Evolutionary conservation across 2,329 filamentous ascomycete species (phyloP), one percentile per base, ranked within the genome.

Genomic region (Paracoccidioides lutzii): DNA sequence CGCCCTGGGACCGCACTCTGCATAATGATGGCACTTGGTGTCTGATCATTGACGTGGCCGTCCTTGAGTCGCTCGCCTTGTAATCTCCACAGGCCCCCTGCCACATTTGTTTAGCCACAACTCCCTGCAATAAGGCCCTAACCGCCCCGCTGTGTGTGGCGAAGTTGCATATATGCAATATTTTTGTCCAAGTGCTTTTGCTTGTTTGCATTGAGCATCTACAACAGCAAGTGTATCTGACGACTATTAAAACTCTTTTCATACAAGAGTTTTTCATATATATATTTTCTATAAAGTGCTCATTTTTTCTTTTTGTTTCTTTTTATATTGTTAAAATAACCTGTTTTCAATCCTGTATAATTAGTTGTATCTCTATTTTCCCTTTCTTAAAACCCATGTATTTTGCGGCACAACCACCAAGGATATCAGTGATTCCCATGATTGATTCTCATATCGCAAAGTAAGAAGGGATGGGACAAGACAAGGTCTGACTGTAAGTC

Each of bases 21-120:
- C 50, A 52, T 52, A 33, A 52, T 52, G 50, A 52, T 42, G 50
- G 22, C 38, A 42, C 30, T n/a, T 15, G 12, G 8, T 44, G 42
- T 22, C 42, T 44, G 14, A 44, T 44, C 38, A 43, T 52, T 70
- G 68, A 70, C 68, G 67, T 70, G 68, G 60, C 63, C 60, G 56
- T 62, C 60, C 22, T 46, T 32, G 9, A 49, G 53, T 52, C 22
- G 46, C 42, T 52, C 28, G 49, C 49, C 49, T 52, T 52, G 32
- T 37, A 35, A n/a, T 0, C 8, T 52, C 15, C 22, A 22, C 32
- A 41, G 49, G 49, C 7, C 49, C n/a, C 49, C 49, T 52, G 38
- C 49, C 49, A 52, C 49, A 10, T 53, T 30, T 14, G 33, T 52
- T 54, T 44, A 57, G 55, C 55, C 55, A 57, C 55, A 57, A 12